phyloP scores from a whole-genome alignment of 108 stramenopile genomes.

The Cyclotella kingstonii region DNA sequence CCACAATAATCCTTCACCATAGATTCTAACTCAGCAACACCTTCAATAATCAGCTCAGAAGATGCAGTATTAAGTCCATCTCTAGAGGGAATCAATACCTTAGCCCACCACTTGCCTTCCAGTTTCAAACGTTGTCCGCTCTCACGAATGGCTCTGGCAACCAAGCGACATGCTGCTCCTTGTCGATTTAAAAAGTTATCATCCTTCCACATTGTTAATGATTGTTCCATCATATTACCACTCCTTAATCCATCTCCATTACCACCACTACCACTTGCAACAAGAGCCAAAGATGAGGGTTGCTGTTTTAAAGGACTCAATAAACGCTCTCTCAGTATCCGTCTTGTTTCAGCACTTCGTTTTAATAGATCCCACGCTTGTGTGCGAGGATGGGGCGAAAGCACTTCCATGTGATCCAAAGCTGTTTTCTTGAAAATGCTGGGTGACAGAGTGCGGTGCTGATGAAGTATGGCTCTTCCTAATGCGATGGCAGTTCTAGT shows the following conservation, averaged over 20 bases:
- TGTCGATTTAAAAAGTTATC: constrained; percentile 34
- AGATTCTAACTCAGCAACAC: constrained; percentile 51
- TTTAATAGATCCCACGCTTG: constrained; percentile 30
- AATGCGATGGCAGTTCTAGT: constrained; percentile 34
- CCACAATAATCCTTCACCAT: constrained; percentile 75
- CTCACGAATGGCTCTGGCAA: constrained; percentile 50
- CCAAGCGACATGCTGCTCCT: constrained; percentile 41
- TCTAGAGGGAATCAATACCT: not conserved
- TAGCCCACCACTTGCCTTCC: constrained; percentile 53
- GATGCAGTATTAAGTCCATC: not conserved
- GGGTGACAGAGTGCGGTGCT: constrained; percentile 11
- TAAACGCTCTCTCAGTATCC: constrained; percentile 26
- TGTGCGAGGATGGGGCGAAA: constrained; percentile 24
- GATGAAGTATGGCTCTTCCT: constrained; percentile 26
- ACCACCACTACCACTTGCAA: not conserved
- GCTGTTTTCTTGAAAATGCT: not conserved
- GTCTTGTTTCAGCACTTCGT: constrained; percentile 39
- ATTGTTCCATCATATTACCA: not conserved
- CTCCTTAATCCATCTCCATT: not conserved
- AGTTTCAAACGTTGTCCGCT: constrained; percentile 66
- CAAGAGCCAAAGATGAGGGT: constrained; percentile 12
- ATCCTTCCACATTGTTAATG: constrained; percentile 5
- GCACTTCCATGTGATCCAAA: not conserved
- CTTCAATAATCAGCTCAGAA: constrained; percentile 5
- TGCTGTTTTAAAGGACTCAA: constrained; percentile 2